Percentiles rank a stretch among this genome's conserved stretches.
Conservation (phyloP, 2,329 filamentous ascomycete species). For the Penicillium sclerotiorum region DNA sequence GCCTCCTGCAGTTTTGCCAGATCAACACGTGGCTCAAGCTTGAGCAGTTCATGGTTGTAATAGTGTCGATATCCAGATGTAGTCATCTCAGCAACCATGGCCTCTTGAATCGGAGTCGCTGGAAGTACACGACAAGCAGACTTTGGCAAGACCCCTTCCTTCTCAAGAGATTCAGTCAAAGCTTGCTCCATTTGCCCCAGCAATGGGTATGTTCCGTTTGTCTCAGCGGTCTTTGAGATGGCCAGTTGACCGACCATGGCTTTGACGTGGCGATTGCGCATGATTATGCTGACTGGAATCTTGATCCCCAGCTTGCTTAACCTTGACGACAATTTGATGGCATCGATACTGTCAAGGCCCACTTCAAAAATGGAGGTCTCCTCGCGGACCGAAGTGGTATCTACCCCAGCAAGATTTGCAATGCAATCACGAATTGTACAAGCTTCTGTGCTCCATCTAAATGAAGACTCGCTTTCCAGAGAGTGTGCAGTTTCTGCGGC, state of each 20-base stretch:
- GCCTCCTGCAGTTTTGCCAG: slow-evolving; percentile 60
- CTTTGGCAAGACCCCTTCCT: slow-evolving; percentile 38
- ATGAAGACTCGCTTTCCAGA: slow-evolving; percentile 31
- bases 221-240: slow-evolving; percentile 26
- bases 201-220: slow-evolving; percentile 19
- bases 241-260: slow-evolving; percentile 53
- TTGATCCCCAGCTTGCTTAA: slow-evolving; percentile 63
- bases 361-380: slow-evolving; percentile 74
- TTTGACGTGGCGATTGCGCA: slow-evolving; percentile 69
- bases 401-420: slow-evolving; percentile 60
- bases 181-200: slow-evolving; percentile 24
- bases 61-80: slow-evolving; percentile 74
- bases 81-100: slow-evolving; percentile 81
- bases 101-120: slow-evolving; percentile 81
- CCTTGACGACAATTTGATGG: slow-evolving; percentile 77
- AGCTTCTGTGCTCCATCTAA: slow-evolving; percentile 63
- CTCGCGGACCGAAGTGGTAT: slow-evolving; percentile 56
- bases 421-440: slow-evolving; percentile 62
- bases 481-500: neutral
- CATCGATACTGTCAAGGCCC: slow-evolving; percentile 89
- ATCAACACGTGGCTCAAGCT: slow-evolving; percentile 60
- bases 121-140: slow-evolving; percentile 66
- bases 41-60: slow-evolving; percentile 80
- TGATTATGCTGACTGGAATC: slow-evolving; percentile 74
- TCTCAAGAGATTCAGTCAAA: slow-evolving; percentile 45